A percentile compares a stretch with the other conserved stretches of the same genome.
phyloP scores from a whole-genome alignment of 2,329 filamentous ascomycete species.

The Fonsecaea pugnacius region DNA sequence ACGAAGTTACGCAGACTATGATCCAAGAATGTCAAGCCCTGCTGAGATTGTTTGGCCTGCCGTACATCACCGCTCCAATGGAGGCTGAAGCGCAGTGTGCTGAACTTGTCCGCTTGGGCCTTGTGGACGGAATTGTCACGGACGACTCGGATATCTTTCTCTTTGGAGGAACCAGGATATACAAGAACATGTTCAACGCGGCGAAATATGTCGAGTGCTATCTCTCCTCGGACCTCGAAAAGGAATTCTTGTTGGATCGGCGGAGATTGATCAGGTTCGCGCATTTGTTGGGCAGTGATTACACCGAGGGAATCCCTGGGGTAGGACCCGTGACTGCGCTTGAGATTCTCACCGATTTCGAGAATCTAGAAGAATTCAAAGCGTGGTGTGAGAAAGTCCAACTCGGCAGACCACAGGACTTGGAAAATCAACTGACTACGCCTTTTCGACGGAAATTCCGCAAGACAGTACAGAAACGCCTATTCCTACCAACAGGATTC shows the following conservation, averaged over 20 bases:
- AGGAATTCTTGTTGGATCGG: constrained; percentile 85
- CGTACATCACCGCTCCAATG: constrained; percentile 97
- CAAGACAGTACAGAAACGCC: constrained; percentile 73
- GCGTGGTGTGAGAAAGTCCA: constrained; percentile 82
- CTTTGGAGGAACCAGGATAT: constrained; percentile 92
- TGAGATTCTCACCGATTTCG: constrained; percentile 91
- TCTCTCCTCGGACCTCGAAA: constrained; percentile 78
- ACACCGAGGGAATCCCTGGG: constrained; percentile 87
- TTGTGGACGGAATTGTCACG: constrained; percentile 97
- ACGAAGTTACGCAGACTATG: constrained; percentile 97
- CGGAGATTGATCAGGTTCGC: constrained; percentile 86
- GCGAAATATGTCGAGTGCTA: constrained; percentile 99
- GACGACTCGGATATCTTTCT: constrained; percentile 97
- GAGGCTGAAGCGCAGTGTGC: constrained; percentile 98
- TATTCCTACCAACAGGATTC: constrained; percentile 82
- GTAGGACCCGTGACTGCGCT: constrained; percentile 93
- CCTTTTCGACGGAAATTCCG: constrained; percentile 85
- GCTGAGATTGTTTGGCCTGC: constrained; percentile 85
- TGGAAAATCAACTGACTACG: constrained; percentile 61
- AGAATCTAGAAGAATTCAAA: constrained; percentile 71
- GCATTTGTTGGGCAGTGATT: constrained; percentile 89
- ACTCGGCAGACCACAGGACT: constrained; percentile 63
- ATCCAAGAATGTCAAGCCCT: constrained; percentile 92
- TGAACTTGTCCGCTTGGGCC: constrained; percentile 79
- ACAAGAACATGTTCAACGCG: constrained; percentile 99